A percentile compares a stretch with the other conserved stretches of the same genome.
These are phyloP conservation scores for Eremothecium coryli DNA, from an alignment of 1,139 yeast genomes.

Conservation along the genomic window DNA sequence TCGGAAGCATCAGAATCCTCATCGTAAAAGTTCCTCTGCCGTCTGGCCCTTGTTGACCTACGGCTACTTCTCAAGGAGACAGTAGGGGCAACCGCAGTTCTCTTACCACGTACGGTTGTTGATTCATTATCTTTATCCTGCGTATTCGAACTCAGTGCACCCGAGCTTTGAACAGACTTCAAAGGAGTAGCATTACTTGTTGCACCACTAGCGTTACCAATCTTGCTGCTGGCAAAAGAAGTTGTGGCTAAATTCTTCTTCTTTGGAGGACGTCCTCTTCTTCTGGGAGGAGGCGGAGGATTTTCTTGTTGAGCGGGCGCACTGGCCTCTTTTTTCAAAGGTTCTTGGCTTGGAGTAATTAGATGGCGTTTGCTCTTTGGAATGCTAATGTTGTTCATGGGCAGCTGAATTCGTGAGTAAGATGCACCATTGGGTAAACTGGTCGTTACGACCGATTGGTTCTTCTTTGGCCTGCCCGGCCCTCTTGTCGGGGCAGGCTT, in stretches of 20 bases:
- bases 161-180: background rate
- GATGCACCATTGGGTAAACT: constrained; percentile 8
- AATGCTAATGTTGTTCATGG: constrained; percentile 23
- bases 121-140: background rate
- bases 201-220: constrained; percentile 4
- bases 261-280: constrained; percentile 30
- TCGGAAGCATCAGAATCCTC: constrained; percentile 4
- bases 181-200: background rate
- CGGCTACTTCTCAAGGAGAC: constrained; percentile 6
- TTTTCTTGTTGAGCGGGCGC: constrained; percentile 2
- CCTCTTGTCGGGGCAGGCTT: constrained; percentile 19
- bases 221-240: constrained; percentile 7
- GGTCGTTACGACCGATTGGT: constrained; percentile 8
- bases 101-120: background rate
- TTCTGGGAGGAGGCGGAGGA: constrained; percentile 12
- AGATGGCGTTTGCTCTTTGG: constrained; percentile 30
- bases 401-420: constrained; percentile 16
- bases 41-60: constrained; percentile 3
- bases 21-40: constrained; percentile 5
- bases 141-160: background rate
- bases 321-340: constrained; percentile 1
- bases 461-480: constrained; percentile 31
- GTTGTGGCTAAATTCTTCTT: constrained; percentile 14
- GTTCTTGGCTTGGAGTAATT: constrained; percentile 29
- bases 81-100: background rate